These are phyloP conservation scores for Candolleomyces aberdarensis DNA, from an alignment of 768 basidiomycete genomes.

Conservation along the genomic window DNA sequence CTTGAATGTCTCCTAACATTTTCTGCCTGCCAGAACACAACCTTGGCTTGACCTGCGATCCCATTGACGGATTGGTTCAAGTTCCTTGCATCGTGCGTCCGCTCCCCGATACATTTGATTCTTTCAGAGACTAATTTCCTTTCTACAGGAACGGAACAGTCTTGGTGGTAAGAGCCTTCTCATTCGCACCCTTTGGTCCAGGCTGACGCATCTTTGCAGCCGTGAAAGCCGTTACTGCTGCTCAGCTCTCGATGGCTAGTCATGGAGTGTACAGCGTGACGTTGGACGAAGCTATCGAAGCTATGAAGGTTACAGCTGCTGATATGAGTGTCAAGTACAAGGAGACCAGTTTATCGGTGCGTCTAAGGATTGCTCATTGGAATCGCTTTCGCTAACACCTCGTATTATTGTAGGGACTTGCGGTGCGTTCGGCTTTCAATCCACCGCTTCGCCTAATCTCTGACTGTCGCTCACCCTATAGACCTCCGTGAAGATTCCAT, in stretches of 20 bases:
- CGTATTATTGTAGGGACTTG: slow-evolving; percentile 33
- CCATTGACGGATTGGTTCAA: slow-evolving; percentile 89
- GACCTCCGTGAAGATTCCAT: slow-evolving; percentile 79
- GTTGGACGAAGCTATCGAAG: slow-evolving; percentile 93
- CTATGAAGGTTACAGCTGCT: slow-evolving; percentile 89
- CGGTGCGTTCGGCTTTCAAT: slow-evolving; percentile 26
- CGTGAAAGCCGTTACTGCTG: slow-evolving; percentile 91
- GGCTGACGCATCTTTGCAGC: slow-evolving; percentile 41
- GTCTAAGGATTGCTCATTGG: slow-evolving; percentile 21
- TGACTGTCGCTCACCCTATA: slow-evolving; percentile 19
- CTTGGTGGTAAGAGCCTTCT: slow-evolving; percentile 57
- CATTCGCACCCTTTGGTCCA: neutral
- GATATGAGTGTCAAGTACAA: slow-evolving; percentile 97
- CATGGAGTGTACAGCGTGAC: slow-evolving; percentile 84
- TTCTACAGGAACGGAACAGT: slow-evolving; percentile 72
- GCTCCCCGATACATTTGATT: slow-evolving; percentile 5
- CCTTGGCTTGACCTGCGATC: slow-evolving; percentile 89
- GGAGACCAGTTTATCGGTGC: slow-evolving; percentile 88
- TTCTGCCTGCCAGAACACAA: slow-evolving; percentile 62
- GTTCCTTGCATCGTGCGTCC: slow-evolving; percentile 88
- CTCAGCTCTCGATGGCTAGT: slow-evolving; percentile 91
- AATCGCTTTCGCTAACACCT: slow-evolving; percentile 3
- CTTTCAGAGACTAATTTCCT: neutral
- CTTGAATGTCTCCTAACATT: neutral
- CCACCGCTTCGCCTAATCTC: neutral